These are phyloP conservation scores for Vanilla planifolia DNA, from an alignment of 106 monocot genomes.

Conservation along the genomic window DNA sequence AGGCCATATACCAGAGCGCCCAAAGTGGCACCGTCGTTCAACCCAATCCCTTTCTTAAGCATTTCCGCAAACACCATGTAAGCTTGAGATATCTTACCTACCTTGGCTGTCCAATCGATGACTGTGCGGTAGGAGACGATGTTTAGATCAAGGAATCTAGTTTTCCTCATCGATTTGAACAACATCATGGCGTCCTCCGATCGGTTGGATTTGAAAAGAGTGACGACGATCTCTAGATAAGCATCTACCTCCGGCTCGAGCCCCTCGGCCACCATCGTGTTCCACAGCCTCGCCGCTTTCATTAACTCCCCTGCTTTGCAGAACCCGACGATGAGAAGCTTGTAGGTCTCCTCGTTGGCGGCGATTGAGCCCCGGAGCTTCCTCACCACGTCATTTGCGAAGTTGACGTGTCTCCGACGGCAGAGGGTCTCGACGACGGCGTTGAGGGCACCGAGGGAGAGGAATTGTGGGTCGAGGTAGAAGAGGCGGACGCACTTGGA, in stretches of 20 bases:
- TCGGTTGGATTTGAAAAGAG: slow-evolving; percentile 57
- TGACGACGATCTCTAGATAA: slow-evolving; percentile 53
- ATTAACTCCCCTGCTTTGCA: slow-evolving; percentile 47
- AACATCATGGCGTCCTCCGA: slow-evolving; percentile 49
- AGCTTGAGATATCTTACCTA: slow-evolving; percentile 32
- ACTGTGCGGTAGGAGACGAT: slow-evolving; percentile 26
- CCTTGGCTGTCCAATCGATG: slow-evolving; percentile 61
- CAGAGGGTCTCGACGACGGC: slow-evolving; percentile 33
- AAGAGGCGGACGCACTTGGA: slow-evolving; percentile 34
- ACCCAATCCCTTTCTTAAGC: slow-evolving; percentile 61
- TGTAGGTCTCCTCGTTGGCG: slow-evolving; percentile 32
- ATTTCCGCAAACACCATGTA: slow-evolving; percentile 65
- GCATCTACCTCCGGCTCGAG: slow-evolving; percentile 44
- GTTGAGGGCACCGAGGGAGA: slow-evolving; percentile 24
- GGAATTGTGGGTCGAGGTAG: slow-evolving; percentile 10
- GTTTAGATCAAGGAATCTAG: slow-evolving; percentile 23
- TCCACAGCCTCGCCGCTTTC: slow-evolving; percentile 65
- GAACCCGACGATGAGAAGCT: slow-evolving; percentile 47
- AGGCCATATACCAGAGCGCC: slow-evolving; percentile 56
- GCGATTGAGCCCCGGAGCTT: slow-evolving; percentile 19
- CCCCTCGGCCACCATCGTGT: slow-evolving; percentile 33
- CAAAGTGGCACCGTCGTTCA: slow-evolving; percentile 21
- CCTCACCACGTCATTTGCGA: slow-evolving; percentile 26
- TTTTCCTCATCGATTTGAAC: slow-evolving; percentile 43
- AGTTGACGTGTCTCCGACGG: slow-evolving; percentile 30